These are phyloP conservation scores for Emergomyces africanus DNA, from an alignment of 2,329 filamentous ascomycete species.

Conservation along the genomic window DNA sequence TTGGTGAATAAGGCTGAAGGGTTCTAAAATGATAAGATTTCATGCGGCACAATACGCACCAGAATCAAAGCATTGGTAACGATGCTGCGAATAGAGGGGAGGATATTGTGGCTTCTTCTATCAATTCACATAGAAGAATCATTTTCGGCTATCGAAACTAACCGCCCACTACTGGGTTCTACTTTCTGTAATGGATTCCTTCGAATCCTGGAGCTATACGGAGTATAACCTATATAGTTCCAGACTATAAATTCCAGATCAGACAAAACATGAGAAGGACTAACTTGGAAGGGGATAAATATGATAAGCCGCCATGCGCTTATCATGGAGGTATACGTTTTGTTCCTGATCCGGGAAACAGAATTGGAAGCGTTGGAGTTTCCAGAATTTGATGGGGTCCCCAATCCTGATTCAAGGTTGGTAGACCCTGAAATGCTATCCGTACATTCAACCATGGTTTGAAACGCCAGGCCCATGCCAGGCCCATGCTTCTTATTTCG, in stretches of 20 bases:
- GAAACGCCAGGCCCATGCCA: too few relatives aligned
- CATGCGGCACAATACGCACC: neutral
- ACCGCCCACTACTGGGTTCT: neutral
- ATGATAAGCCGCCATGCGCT: neutral
- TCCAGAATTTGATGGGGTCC: neutral
- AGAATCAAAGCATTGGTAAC: neutral
- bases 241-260: neutral
- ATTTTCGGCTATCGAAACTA: neutral
- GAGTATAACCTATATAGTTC: too few relatives aligned
- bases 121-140: neutral
- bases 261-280: neutral
- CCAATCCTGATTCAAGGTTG: neutral
- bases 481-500: too few relatives aligned
- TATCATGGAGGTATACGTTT: neutral
- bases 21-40: neutral
- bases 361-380: neutral
- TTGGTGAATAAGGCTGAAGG: neutral
- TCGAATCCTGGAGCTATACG: neutral
- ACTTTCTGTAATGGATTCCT: neutral
- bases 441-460: too few relatives aligned
- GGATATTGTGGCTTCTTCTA: neutral
- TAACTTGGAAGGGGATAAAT: neutral
- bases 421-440: neutral
- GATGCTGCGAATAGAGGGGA: neutral
- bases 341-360: neutral